Base-by-base conservation (phyloP, 2,329 filamentous ascomycete species). In the Periconia sp. region DNA sequence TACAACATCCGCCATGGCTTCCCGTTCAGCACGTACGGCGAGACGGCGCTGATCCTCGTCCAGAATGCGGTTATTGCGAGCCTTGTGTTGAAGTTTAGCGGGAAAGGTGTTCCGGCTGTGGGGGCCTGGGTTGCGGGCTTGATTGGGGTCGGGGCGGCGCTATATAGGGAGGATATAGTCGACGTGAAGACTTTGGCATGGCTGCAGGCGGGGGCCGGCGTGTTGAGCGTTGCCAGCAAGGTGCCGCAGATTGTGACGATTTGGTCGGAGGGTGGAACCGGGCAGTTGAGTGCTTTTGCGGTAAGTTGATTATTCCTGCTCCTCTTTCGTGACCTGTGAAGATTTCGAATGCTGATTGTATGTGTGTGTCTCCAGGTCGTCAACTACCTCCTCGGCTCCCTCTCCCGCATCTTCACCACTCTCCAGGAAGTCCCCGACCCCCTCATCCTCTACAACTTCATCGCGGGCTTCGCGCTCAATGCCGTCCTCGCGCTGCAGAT, bases 341-440 rank as follows among this genome's bases (percentile, higher is more conserved):
- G 11, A 22, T 21, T n/a, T 17, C 21, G 4, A 21, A 10, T 6
- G 34, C 37, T 41, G 17, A 33, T 26, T 8, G n/a, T 12, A 15
- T n/a, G 16, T 16, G 15, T 8, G 33, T 33, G 5, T 31, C 44
- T 13, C 11, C 61, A 96, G 92, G 91, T 99, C 58, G 96, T 99
- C 82, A 97, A 96, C 79, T 99, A 96, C 74, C 89, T 99, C 62
- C 79, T 86, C 59, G 94, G 95, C 26, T 96, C 91, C 30, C 83
- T 97, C 45, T 89, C 90, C 18, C 88, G 94, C 67, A 95, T 99
- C 75, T 99, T 96, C 73, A 99, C 94, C 22, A 99, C 95, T 7
- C 78, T 99, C 44, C 92, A 97, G 66, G 94, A 99, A 77, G 94
- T 99, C 47, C 88, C 95, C 69, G 94, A 99, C 73, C 92, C 92